Evolutionary conservation across 805 yeast genomes (phyloP), one percentile per base, ranked within the genome.

Genomic region (Pichia manshurica): DNA sequence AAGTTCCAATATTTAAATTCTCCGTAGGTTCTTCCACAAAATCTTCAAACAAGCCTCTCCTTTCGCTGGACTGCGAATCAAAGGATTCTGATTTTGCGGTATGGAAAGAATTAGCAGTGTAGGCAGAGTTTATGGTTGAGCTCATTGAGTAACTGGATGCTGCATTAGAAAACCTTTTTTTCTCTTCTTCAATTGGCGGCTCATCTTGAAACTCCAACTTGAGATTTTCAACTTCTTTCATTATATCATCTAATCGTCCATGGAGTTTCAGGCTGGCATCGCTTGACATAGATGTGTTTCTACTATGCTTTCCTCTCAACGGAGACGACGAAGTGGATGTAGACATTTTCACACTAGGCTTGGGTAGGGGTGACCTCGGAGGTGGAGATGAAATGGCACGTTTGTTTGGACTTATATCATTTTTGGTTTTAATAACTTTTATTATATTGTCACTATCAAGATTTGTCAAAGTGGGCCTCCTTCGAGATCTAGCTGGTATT

Each of bases 161-260:
- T 7, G 20, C 22, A 16, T 25, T 25, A n/a, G 29, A 5, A 16
- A 23, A 4, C 6, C 5, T 28, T 41, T 4, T 19, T 32, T 16
- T 12, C 16, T 22, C 28, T 15, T 25, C 16, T 15, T 12, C 5
- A 17, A 25, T 20, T 5, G 7, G 4, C 15, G 44, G 45, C 5
- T 48, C 47, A 10, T 54, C 60, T 39, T 54, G 60, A 12, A 62
- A 55, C 41, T 61, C 65, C 10, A 59, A 37, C 23, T 55, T 54
- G 17, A 64, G 43, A 39, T 57, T 57, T 39, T 63, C 65, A 39
- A 63, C 63, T 43, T 65, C 65, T 44, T 56, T 60, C 62, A 63
- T 65, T 13, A 62, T 57, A 39, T 60, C 61, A 45, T 65, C 66
- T 23, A 65, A 53, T 40, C 58, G 57, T 2, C 54, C 58, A 40